Base-by-base conservation (phyloP, 306 rosid genomes). In the Malus asiatica region DNA sequence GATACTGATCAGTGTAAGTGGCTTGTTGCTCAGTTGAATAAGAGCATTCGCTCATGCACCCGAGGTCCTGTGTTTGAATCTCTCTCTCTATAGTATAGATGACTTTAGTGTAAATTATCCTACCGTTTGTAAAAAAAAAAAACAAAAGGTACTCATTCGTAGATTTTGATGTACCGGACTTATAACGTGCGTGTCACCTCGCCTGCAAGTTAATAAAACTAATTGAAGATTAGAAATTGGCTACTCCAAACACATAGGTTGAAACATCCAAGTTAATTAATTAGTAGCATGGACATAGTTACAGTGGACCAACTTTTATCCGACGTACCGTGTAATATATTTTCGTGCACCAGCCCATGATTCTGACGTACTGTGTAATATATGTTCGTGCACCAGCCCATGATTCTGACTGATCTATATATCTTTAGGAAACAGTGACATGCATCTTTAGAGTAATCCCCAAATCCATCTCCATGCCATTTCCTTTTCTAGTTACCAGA, bases 21-120 rank as follows among this genome's bases (percentile, higher is more conserved):
- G 44, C 3, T 40, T 40, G 44, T 8, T 5, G 45, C 3, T 8
- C 45, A 40, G 11, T 40, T 40, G 1, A 40, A 8, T 40, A 40
- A 40, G 12, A 9, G 45, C 12, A 9, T 40, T 40, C 6, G 1
- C 3, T 40, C 45, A 40, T 40, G 11, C 12, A 40, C 3, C 12
- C 0, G 1, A 40, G 1, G 18, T 46, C 18, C 1, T 2, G 18
- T 46, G 15, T 46, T 46, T 6, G 6, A 46, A 46, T 46, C 18
- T 46, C 6, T 0, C 1, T 46, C 18, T 1, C 0, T 0, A 0
- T 1, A 46, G 1, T 46, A 14, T 46, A 4, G 6, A 46, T 4
- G 6, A 13, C 2, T 46, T 46, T 46, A 14, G 6, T 46, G 1
- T 4, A 46, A 1, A 46, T 46, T 4, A 46, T 14, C 2, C 2